Base-by-base conservation (phyloP, 768 basidiomycete genomes). In the Termitomyces sp. region DNA sequence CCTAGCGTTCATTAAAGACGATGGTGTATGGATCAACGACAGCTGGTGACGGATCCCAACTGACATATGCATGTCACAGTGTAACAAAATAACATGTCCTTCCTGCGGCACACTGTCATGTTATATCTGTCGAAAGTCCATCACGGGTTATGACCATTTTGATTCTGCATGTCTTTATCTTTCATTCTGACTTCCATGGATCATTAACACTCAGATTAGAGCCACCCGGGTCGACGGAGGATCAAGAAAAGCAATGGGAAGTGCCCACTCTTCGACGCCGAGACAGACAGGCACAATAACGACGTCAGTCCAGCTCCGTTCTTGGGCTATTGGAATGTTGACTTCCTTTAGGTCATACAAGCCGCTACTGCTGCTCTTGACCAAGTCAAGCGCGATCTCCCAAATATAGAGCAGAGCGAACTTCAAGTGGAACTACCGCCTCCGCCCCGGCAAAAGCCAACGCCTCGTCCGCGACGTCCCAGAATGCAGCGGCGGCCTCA, bases 41-140 rank as follows among this genome's bases (percentile, higher is more conserved):
- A 50, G 10, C 23, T 50, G 10, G 23, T 17, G 43, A 27, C n/a
- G 23, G 19, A 53, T 29, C 12, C 32, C 40, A 32, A 31, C 25
- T 57, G n/a, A 49, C 47, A 41, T 35, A 11, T 41, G 9, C 41
- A 21, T 51, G 25, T 23, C 23, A 21, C 23, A 86, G 82, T 91
- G 90, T 71, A 91, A 92, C 77, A 91, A 91, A 68, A 90, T 92
- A 81, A 78, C 70, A 2, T 87, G 87, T 59, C 77, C 82, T 32
- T 54, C 47, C 1, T 91, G 90, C 62, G 48, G 42, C 4, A 81
- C 86, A 0, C 25, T 85, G 38, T 87, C 83, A 0, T 92, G 90
- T 68, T 91, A 92, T 63, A 71, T 88, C 35, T 92, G 90, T 63
- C 79, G 86, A 35, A 62, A 84, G 62, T 60, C 83, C 37, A 86